Evolutionary conservation across 176 grass and related monocot genomes (phyloP).

Genomic region (Olyra latifolia): DNA sequence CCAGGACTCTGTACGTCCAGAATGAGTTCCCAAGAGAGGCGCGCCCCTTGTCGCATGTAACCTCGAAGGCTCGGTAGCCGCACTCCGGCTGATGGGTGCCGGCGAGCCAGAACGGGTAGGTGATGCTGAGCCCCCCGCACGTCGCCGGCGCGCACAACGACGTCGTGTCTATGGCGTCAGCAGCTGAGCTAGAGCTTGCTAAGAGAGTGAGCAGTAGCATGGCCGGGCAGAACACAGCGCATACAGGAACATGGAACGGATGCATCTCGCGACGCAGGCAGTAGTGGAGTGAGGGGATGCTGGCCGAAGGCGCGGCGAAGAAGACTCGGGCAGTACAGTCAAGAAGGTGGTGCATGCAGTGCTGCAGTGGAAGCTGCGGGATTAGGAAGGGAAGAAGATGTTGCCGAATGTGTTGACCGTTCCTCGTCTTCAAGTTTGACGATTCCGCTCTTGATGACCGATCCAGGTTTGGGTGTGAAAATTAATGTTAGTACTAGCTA

Average conservation of each 20-base stretch:
- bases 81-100: constrained; percentile 25
- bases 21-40: neutral
- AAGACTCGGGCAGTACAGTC: neutral
- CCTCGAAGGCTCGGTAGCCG: constrained; percentile 26
- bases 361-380: too few species aligned
- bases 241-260: neutral
- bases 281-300: neutral
- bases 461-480: too few species aligned
- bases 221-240: neutral
- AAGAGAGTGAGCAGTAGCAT: neutral
- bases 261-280: neutral
- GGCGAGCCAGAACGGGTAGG: constrained; percentile 57
- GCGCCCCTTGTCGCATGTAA: neutral
- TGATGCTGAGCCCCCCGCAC: constrained; percentile 35
- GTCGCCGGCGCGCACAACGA: neutral
- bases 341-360: neutral
- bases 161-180: neutral
- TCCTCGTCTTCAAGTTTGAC: constrained; percentile 17
- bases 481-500: too few species aligned
- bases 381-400: neutral
- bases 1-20: neutral
- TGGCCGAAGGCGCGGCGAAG: neutral
- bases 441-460: neutral
- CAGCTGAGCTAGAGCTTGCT: neutral
- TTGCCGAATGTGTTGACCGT: neutral